Evolutionary conservation across 441 rosid species (phyloP).

Genomic region (Eruca vesicaria): DNA sequence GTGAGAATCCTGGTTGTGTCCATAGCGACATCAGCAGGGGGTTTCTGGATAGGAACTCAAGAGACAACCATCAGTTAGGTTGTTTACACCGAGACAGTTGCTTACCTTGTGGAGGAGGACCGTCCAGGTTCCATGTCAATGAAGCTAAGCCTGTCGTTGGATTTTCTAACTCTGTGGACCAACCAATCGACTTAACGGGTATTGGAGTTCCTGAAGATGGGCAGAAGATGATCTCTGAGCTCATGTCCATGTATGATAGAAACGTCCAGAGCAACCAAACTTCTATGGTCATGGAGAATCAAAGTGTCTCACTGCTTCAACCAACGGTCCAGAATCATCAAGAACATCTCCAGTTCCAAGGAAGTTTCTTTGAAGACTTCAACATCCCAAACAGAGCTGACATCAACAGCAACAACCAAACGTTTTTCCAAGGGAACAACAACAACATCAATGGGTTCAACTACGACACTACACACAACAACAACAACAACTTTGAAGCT

Average conservation of each 20-base stretch:
- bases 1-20: conserved; percentile 73
- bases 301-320: conserved; percentile 35
- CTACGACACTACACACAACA: conserved; percentile 5
- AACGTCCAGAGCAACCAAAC: conserved; percentile 50
- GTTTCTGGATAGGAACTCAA: conserved; percentile 59
- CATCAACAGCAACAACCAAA: conserved; percentile 43
- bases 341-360: conserved; percentile 45
- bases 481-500: conserved; percentile 25
- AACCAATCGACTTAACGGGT: conserved; percentile 56
- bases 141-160: conserved; percentile 63
- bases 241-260: conserved; percentile 67
- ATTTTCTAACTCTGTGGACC: conserved; percentile 34
- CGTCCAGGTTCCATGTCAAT: conserved; percentile 51
- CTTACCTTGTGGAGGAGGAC: conserved; percentile 40
- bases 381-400: conserved; percentile 38
- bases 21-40: conserved; percentile 58
- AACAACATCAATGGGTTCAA: conserved; percentile 14
- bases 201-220: conserved; percentile 85
- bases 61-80: conserved; percentile 81
- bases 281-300: conserved; percentile 39
- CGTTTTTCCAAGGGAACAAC: conserved; percentile 40
- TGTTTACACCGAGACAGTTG: conserved; percentile 50
- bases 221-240: conserved; percentile 69
- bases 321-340: conserved; percentile 51
- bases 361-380: conserved; percentile 51